Conservation (phyloP, 768 basidiomycete genomes). For the Podaxis sp. region DNA sequence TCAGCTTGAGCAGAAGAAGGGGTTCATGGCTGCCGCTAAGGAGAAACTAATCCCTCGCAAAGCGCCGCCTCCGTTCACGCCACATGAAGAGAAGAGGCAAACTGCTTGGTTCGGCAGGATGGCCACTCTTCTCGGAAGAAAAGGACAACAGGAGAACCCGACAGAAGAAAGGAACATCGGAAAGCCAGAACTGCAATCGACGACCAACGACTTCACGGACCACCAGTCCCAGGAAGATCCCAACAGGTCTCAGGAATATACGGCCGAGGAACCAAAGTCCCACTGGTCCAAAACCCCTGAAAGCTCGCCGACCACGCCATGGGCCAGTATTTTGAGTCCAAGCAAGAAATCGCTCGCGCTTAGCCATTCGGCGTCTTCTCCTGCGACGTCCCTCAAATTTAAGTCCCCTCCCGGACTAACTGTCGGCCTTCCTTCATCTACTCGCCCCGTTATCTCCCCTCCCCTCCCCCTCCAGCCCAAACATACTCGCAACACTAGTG, state of each 20-base stretch:
- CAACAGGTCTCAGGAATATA: background rate
- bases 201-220: slow-evolving; percentile 9
- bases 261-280: slow-evolving; percentile 7
- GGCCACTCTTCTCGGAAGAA: slow-evolving; percentile 20
- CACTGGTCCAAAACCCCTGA: slow-evolving; percentile 14
- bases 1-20: slow-evolving; percentile 15
- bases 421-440: background rate
- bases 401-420: background rate
- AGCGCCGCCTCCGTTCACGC: slow-evolving; percentile 7
- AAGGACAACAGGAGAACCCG: slow-evolving; percentile 14
- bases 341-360: slow-evolving; percentile 11
- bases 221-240: background rate
- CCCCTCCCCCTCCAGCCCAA: slow-evolving; percentile 6
- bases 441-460: background rate
- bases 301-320: background rate
- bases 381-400: slow-evolving; percentile 17
- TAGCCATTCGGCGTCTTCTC: slow-evolving; percentile 16
- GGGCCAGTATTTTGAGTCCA: background rate
- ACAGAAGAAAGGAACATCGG: slow-evolving; percentile 7
- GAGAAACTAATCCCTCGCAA: background rate
- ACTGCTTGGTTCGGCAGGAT: slow-evolving; percentile 34
- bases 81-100: background rate
- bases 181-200: slow-evolving; percentile 7
- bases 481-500: background rate
- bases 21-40: slow-evolving; percentile 12